These are phyloP conservation scores for Pisolithus sp. DNA, from an alignment of 768 basidiomycete species.

Conservation along the genomic window DNA sequence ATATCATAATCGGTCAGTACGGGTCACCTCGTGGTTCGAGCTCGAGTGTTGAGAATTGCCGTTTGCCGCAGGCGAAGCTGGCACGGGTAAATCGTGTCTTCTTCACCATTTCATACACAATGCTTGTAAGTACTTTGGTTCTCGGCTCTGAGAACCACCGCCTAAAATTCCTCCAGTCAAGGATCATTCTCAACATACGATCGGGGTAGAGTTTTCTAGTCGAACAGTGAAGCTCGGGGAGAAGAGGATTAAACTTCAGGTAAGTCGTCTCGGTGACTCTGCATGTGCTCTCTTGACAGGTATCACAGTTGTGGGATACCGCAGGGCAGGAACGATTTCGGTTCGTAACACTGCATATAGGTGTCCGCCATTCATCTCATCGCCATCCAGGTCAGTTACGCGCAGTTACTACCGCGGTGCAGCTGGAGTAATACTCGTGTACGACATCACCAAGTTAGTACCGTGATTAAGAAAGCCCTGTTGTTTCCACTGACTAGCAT, in stretches of 20 bases:
- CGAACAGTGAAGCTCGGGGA: constrained; percentile 89
- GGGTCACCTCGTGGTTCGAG: constrained; percentile 2
- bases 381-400: constrained; percentile 67
- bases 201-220: constrained; percentile 97
- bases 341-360: constrained; percentile 31
- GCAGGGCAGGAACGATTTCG: constrained; percentile 95
- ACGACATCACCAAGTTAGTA: constrained; percentile 83
- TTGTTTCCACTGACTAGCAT: constrained; percentile 1
- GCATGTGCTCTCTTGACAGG: background rate
- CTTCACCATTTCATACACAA: constrained; percentile 96
- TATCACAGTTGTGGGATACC: constrained; percentile 86
- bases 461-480: background rate
- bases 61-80: constrained; percentile 72
- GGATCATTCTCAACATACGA: constrained; percentile 94
- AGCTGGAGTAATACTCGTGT: constrained; percentile 85
- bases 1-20: constrained; percentile 84
- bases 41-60: constrained; percentile 3
- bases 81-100: constrained; percentile 95
- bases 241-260: constrained; percentile 93
- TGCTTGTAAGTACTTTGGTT: constrained; percentile 59
- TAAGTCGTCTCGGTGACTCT: constrained; percentile 27
- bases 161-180: constrained; percentile 59
- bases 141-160: constrained; percentile 1
- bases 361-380: constrained; percentile 7
- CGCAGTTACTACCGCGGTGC: constrained; percentile 96